Conservation (phyloP, 345 rosid species). For the Euphorbia peplus region DNA sequence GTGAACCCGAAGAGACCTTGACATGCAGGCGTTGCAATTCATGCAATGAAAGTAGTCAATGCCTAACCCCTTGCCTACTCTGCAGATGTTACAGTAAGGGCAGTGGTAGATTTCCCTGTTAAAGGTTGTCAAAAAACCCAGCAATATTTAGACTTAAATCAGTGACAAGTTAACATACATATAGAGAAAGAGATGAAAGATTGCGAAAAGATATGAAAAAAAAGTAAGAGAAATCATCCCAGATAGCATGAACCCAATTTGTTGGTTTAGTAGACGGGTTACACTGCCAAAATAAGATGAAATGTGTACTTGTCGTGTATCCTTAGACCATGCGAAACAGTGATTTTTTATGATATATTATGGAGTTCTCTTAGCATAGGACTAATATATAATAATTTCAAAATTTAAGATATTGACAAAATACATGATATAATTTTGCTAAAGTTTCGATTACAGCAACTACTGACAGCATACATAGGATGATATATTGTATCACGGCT, state of each 20-base stretch:
- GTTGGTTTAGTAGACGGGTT: neutral
- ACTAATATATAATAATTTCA: neutral
- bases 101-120: constrained; percentile 89
- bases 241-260: neutral
- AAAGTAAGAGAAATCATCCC: neutral
- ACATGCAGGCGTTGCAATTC: constrained; percentile 90
- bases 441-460: neutral
- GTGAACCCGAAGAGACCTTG: constrained; percentile 47
- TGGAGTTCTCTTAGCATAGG: neutral
- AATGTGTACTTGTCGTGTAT: neutral
- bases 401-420: neutral
- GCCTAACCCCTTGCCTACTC: constrained; percentile 81
- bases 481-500: too few relatives aligned
- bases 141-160: constrained; percentile 10
- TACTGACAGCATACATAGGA: neutral
- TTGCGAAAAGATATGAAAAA: neutral
- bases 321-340: neutral
- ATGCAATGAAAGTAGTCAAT: constrained; percentile 82
- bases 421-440: neutral
- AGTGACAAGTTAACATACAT: neutral
- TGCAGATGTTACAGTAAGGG: constrained; percentile 81
- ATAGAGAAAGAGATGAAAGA: neutral
- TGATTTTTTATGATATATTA: neutral
- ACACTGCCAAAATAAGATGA: neutral
- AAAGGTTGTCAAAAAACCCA: constrained; percentile 14